These are phyloP conservation scores for Blastobotrys raffinosifermentans DNA, from an alignment of 1,139 yeast genomes.

Conservation along the genomic window DNA sequence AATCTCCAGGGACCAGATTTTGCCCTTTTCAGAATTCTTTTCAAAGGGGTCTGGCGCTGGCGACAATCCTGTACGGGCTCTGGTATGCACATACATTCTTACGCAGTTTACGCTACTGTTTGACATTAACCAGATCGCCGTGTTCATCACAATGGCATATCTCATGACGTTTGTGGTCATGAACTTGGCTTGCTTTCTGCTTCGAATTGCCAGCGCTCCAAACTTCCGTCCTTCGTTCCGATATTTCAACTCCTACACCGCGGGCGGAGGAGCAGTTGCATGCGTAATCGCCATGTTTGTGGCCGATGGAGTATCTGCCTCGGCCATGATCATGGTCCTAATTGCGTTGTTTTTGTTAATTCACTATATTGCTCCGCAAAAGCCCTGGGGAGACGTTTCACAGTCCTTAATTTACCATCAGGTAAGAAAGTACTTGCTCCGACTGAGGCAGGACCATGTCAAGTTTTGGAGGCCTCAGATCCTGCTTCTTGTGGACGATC, in stretches of 20 bases:
- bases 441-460: constrained; percentile 84
- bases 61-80: constrained; percentile 55
- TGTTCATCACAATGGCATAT: constrained; percentile 94
- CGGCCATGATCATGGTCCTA: constrained; percentile 62
- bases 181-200: constrained; percentile 82
- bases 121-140: constrained; percentile 89
- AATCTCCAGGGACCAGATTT: constrained; percentile 75
- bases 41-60: constrained; percentile 41
- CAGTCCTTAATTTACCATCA: constrained; percentile 92
- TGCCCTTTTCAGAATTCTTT: constrained; percentile 68
- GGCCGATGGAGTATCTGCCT: constrained; percentile 87
- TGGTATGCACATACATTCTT: constrained; percentile 69
- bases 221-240: constrained; percentile 92
- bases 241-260: constrained; percentile 78
- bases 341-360: constrained; percentile 64
- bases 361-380: constrained; percentile 89
- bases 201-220: constrained; percentile 89
- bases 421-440: constrained; percentile 78
- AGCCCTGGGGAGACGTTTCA: constrained; percentile 96
- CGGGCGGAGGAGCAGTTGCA: constrained; percentile 62
- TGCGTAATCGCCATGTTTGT: constrained; percentile 85
- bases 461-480: constrained; percentile 98
- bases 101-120: constrained; percentile 82
- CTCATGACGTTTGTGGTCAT: constrained; percentile 92
- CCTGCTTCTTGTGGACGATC: constrained; percentile 78